Evolutionary conservation across 2,329 filamentous ascomycete genomes (phyloP).

Genomic region (Diaporthe eres): DNA sequence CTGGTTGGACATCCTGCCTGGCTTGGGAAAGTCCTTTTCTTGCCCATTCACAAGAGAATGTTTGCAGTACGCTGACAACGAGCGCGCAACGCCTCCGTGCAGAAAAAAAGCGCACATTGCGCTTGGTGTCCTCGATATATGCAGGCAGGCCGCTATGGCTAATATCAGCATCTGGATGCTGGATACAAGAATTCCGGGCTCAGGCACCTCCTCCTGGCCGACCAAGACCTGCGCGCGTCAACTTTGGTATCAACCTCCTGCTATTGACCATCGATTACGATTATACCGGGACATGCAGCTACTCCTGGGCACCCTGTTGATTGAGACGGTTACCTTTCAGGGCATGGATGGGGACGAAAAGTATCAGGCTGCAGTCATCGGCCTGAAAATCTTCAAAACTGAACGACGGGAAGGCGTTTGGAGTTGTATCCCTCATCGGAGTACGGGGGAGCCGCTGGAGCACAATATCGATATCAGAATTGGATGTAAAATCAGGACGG

Average conservation of each 20-base stretch:
- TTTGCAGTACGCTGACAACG: background rate
- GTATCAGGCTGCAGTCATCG: background rate
- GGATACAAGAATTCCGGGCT: too few species aligned
- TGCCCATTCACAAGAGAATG: background rate
- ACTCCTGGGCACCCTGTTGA: too few species aligned
- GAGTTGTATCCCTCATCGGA: background rate
- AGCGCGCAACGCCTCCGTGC: background rate
- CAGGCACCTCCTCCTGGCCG: too few species aligned
- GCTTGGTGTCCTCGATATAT: too few species aligned
- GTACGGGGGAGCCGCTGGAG: background rate
- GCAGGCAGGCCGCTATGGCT: too few species aligned
- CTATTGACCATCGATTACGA: too few species aligned
- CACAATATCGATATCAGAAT: background rate
- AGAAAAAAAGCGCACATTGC: too few species aligned
- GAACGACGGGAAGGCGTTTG: background rate
- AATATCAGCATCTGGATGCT: too few species aligned
- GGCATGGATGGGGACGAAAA: background rate
- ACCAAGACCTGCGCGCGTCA: too few species aligned
- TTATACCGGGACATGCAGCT: too few species aligned
- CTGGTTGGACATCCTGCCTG: background rate
- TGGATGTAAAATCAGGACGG: background rate
- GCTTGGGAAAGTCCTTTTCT: background rate
- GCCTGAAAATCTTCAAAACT: accelerated
- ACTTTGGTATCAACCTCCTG: too few species aligned
- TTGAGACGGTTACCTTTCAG: too few species aligned